A percentile compares a stretch with the other conserved stretches of the same genome.
These are phyloP conservation scores for Xylaria sp. DNA, from an alignment of 2,329 filamentous ascomycete species.

Conservation along the genomic window DNA sequence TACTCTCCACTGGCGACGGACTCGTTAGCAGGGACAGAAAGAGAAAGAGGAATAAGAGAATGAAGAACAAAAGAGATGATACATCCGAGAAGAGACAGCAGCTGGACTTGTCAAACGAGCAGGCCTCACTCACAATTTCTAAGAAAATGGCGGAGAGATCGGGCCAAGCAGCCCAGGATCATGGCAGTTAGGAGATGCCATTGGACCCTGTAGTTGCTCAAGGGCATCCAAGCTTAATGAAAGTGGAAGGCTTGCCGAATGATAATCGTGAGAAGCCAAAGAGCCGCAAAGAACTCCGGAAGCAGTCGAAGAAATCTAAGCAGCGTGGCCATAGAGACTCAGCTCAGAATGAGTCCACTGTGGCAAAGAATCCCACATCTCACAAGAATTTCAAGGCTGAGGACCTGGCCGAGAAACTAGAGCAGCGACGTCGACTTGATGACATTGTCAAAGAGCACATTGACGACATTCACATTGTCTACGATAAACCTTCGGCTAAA, in stretches of 20 bases:
- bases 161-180: slow-evolving; percentile 7
- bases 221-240: not conserved
- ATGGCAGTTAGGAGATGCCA: slow-evolving; percentile 28
- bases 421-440: slow-evolving; percentile 16
- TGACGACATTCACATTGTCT: slow-evolving; percentile 14
- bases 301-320: not conserved
- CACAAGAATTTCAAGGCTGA: not conserved
- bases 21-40: not conserved
- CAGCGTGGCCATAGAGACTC: not conserved
- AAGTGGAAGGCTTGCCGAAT: not conserved
- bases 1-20: not conserved
- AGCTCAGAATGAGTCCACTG: not conserved
- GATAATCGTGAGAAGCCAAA: not conserved
- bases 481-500: slow-evolving; percentile 4
- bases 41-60: slow-evolving; percentile 3
- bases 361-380: not conserved
- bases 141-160: not conserved
- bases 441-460: slow-evolving; percentile 18
- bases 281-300: not conserved
- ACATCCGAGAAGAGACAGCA: slow-evolving; percentile 11
- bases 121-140: not conserved
- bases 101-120: not conserved
- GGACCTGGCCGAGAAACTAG: slow-evolving; percentile 1
- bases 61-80: not conserved
- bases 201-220: slow-evolving; percentile 11